Conservation (phyloP, 441 rosid species). For the Isatis lusitanica region DNA sequence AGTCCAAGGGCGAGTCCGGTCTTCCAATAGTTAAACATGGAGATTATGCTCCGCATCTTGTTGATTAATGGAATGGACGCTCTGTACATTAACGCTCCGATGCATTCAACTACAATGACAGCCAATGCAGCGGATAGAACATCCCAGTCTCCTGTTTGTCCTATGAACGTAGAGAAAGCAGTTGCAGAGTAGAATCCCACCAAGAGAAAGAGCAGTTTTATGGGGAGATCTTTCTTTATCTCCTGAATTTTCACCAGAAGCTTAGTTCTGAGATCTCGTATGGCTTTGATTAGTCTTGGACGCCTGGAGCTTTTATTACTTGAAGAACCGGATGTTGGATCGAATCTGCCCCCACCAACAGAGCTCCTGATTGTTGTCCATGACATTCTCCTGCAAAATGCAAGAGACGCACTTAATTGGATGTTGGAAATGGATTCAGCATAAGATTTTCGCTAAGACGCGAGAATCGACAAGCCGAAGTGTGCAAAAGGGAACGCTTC, state of each 20-base stretch:
- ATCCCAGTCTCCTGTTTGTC: conserved; percentile 98
- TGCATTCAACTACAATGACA: conserved; percentile 73
- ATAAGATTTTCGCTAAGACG: neutral
- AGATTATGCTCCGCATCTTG: conserved; percentile 53
- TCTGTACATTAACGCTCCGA: conserved; percentile 81
- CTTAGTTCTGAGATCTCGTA: conserved; percentile 56
- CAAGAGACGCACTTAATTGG: conserved; percentile 14
- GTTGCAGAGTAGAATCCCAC: conserved; percentile 92
- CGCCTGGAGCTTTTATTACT: conserved; percentile 43
- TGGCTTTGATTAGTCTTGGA: conserved; percentile 61
- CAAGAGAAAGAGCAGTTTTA: conserved; percentile 75
- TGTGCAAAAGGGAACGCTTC: neutral
- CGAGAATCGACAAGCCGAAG: neutral
- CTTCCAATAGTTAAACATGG: conserved; percentile 87
- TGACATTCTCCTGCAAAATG: conserved; percentile 47
- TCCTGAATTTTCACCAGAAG: conserved; percentile 52
- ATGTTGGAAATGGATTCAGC: neutral
- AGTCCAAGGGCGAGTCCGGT: conserved; percentile 86
- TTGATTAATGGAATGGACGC: conserved; percentile 55
- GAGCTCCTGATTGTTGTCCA: conserved; percentile 56
- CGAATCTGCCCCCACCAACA: conserved; percentile 49
- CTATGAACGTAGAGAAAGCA: conserved; percentile 75
- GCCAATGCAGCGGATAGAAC: conserved; percentile 86
- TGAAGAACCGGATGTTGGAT: conserved; percentile 52
- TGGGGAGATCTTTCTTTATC: conserved; percentile 62